Percentiles rank a stretch among this genome's conserved stretches.
Evolutionary conservation across 345 rosid genomes (phyloP).

Genomic region (Citrus sp.): DNA sequence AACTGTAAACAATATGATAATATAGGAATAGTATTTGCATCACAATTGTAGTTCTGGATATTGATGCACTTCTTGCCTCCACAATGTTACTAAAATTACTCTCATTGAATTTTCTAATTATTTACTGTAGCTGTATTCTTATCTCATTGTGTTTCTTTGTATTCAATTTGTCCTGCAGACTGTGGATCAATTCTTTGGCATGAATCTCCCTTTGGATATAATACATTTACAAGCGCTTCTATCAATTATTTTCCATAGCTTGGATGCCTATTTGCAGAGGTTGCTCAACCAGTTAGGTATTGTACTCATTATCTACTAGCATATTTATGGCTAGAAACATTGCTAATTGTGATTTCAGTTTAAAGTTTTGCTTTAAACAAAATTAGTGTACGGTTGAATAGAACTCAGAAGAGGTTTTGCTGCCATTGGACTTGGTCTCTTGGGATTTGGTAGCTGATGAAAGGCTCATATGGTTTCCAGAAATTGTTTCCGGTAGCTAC

Average conservation of each 20-base stretch:
- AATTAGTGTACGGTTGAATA: neutral
- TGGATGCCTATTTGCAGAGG: slow-evolving; percentile 77
- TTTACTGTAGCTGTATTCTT: neutral
- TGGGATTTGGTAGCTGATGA: neutral
- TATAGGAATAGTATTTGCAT: neutral
- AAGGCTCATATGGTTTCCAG: neutral
- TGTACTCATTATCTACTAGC: slow-evolving; percentile 3
- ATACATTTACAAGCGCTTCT: slow-evolving; percentile 96
- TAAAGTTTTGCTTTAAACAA: neutral
- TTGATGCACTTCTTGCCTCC: neutral
- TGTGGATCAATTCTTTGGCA: slow-evolving; percentile 83
- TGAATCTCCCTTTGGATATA: slow-evolving; percentile 82
- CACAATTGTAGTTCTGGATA: neutral
- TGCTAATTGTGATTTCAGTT: slow-evolving; percentile 2
- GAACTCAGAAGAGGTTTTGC: neutral
- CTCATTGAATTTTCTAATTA: neutral
- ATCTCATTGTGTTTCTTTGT: slow-evolving; percentile 5
- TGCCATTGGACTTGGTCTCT: neutral
- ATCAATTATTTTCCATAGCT: slow-evolving; percentile 77
- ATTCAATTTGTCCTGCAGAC: slow-evolving; percentile 55
- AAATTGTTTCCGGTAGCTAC: neutral
- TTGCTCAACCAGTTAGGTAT: slow-evolving; percentile 75
- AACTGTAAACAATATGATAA: neutral
- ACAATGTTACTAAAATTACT: neutral
- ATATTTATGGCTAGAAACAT: neutral